Evolutionary conservation across 179 eudicot genomes (phyloP).

Genomic region (Beta corolliflora): DNA sequence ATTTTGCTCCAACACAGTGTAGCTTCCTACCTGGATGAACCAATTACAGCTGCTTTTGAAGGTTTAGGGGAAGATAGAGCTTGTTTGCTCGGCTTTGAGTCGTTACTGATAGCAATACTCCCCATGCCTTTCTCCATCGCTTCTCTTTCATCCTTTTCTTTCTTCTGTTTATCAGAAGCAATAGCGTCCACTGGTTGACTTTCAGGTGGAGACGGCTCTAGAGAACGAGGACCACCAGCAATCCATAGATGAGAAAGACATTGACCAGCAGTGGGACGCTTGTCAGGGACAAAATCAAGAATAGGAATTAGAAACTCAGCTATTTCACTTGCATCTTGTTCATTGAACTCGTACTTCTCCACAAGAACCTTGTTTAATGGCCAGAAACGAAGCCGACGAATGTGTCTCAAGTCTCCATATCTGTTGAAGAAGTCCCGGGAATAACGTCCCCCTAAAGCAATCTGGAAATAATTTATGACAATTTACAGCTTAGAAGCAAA

Average conservation of each 20-base stretch:
- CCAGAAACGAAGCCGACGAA: conserved; percentile 89
- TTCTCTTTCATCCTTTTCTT: conserved; percentile 74
- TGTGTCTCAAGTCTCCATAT: conserved; percentile 85
- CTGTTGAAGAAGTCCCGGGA: conserved; percentile 88
- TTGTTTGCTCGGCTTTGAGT: conserved; percentile 39
- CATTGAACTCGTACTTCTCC: conserved; percentile 83
- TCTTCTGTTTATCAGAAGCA: conserved; percentile 32
- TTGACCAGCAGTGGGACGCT: conserved; percentile 84
- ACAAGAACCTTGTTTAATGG: conserved; percentile 76
- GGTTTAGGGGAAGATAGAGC: conserved; percentile 34
- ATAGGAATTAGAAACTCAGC: conserved; percentile 82
- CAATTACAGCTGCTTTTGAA: conserved; percentile 22
- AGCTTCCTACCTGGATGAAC: conserved; percentile 32
- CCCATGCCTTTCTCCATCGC: conserved; percentile 86
- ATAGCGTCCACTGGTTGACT: conserved; percentile 25
- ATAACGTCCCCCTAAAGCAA: conserved; percentile 83
- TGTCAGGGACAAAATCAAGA: conserved; percentile 91
- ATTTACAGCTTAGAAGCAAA: conserved; percentile 17
- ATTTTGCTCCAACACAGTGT: background rate
- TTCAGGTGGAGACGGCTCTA: conserved; percentile 36
- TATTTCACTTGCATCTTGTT: conserved; percentile 76
- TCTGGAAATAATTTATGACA: conserved; percentile 40
- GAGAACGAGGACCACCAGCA: conserved; percentile 41
- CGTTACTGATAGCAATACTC: conserved; percentile 65
- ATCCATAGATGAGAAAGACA: conserved; percentile 86